phyloP scores from a whole-genome alignment of 2,329 filamentous ascomycete genomes.

The Aspergillus novoparasiticus region DNA sequence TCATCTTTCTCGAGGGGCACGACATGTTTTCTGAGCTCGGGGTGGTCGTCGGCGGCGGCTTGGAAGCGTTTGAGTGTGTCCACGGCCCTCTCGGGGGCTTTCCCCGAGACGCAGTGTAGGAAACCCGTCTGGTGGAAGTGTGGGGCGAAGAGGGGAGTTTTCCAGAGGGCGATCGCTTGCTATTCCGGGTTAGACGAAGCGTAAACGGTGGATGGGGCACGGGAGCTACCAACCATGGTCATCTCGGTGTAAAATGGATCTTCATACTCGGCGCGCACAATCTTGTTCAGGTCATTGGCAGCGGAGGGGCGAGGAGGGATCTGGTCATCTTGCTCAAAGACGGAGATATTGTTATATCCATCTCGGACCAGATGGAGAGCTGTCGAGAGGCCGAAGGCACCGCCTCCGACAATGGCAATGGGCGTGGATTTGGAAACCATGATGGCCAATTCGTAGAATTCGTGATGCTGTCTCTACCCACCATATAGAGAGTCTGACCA shows the following conservation, averaged over 20 bases:
- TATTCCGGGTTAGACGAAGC: slow-evolving; percentile 14
- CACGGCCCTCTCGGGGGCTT: slow-evolving; percentile 52
- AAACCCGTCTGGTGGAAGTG: slow-evolving; percentile 57
- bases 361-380: slow-evolving; percentile 49
- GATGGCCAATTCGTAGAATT: not conserved
- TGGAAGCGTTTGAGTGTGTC: slow-evolving; percentile 48
- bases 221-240: slow-evolving; percentile 46
- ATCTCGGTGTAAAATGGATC: slow-evolving; percentile 60
- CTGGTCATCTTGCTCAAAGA: slow-evolving; percentile 49
- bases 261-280: slow-evolving; percentile 62
- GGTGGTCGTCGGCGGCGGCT: slow-evolving; percentile 39
- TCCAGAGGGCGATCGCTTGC: slow-evolving; percentile 58
- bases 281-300: slow-evolving; percentile 64
- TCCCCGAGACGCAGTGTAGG: slow-evolving; percentile 53
- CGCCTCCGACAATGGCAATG: slow-evolving; percentile 4
- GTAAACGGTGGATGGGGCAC: not conserved
- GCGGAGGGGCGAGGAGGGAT: slow-evolving; percentile 57
- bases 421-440: slow-evolving; percentile 1
- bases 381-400: slow-evolving; percentile 53
- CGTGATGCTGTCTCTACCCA: not conserved
- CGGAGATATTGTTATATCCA: slow-evolving; percentile 51
- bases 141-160: slow-evolving; percentile 55
- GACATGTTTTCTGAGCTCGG: slow-evolving; percentile 45
- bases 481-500: not conserved
- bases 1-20: slow-evolving; percentile 36